Base-by-base conservation (phyloP, 208 protist species). In the Leishmania amazonensis region DNA sequence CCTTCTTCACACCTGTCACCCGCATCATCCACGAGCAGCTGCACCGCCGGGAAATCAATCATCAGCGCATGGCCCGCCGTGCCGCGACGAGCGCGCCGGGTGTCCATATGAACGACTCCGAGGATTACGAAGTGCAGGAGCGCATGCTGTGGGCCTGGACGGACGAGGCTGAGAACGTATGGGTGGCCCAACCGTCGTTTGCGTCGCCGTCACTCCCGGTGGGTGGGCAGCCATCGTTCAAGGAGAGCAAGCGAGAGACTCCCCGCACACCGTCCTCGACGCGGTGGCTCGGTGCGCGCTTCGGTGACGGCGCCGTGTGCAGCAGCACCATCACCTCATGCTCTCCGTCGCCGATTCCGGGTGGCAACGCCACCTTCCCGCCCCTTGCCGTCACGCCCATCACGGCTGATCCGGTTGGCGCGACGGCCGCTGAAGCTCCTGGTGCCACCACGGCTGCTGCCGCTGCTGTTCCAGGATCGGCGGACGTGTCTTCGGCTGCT, bases 21-120 rank as follows among this genome's bases (percentile, higher is more conserved):
- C 80, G 78, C 11, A 78, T 96, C 73, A 95, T 96, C 57, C 93
- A 95, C 78, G 84, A 86, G 62, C 91, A 96, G 83, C 83, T 96
- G 40, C 93, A 96, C 76, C 88, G 90, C 31, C 88, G 93, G 3
- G 67, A 94, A 42, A 57, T 84, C 0, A 67, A 83, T 8, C 77
- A 81, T 64, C 71, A 89, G 42, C 75, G 62, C 28, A 9, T 71
- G 54, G 53, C 71, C n/a, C 62, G 40, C 38, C 19, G 73, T 9
- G 35, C 79, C 35, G 17, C 71, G 60, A 47, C 76, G 42, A 31
- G n/a, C 57, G 58, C 75, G 9, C 6, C 24, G 62, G 35, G 49
- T 21, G 62, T 42, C 28, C 42, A 57, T 53, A 57, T 24, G 24
- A 24, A 79, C 75, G 78, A 76, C 38, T 17, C 11, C 1, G 35